Base-by-base conservation (phyloP, 371 early-diverging fungal species). In the Mortierella sp. region DNA sequence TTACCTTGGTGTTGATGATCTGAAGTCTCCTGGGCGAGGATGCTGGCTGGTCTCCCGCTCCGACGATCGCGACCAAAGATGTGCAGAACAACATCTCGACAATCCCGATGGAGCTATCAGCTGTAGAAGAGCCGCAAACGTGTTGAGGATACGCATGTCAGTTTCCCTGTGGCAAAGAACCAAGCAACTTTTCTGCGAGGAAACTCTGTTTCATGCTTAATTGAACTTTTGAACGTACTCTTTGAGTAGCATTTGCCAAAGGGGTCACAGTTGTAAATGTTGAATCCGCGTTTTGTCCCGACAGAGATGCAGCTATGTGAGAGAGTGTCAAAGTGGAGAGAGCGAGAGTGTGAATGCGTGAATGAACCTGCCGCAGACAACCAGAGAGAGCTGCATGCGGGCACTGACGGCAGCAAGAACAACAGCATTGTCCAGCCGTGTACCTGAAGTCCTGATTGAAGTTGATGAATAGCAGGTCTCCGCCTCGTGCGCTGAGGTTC, bases 81-180 rank as follows among this genome's bases (percentile, higher is more conserved):
- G 99, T 98, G 78, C 95, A 96, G 81, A 98, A 99, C 51, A 99
- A 90, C 98, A 99, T 98, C 88, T 98, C 98, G 10, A 97, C 97
- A 70, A 98, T 95, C 34, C 97, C 97, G 26, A 97, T 95, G 11
- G 97, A 97, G 50, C 96, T 96, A 76, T 94, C 95, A 34, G 91
- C 95, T 94, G 77, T 71, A 50, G 16, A 70, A 31, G 46, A 48
- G 24, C 51, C 43, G 73, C 16, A 53, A 69, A 5, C 1, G 50
- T 11, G 34, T 11, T 9, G 57, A 43, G 40, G 48, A 51, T 16
- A 28, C 24, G 5, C 14, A 28, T 54, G 24, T 31, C 16, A 16
- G 34, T 5, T 40, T 26, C 28, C 24, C 26, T 44, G 43, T 48
- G 37, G 64, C 46, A 44, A 48, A 46, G 46, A 50, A 9, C 28